Evolutionary conservation across 805 yeast species (phyloP).

Genomic region (Pichia scutulata): DNA sequence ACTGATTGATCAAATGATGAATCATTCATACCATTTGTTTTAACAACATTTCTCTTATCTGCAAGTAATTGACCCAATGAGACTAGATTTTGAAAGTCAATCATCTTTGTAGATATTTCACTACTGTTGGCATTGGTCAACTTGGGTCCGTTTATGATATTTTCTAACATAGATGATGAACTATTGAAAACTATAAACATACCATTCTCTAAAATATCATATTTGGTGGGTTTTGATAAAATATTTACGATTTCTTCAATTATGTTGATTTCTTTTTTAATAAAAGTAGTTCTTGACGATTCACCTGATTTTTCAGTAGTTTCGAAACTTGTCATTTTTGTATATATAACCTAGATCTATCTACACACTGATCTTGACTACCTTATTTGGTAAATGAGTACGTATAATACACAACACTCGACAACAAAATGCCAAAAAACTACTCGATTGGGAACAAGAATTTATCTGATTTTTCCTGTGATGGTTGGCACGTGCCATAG

Average conservation of each 20-base stretch:
- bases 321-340: background rate
- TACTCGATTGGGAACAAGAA: too few relatives aligned
- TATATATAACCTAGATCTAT: background rate
- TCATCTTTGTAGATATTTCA: constrained; percentile 16
- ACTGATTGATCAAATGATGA: background rate
- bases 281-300: background rate
- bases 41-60: background rate
- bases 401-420: too few relatives aligned
- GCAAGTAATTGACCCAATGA: constrained; percentile 22
- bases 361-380: background rate
- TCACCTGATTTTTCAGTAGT: background rate
- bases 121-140: background rate
- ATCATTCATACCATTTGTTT: background rate
- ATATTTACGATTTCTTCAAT: constrained; percentile 21
- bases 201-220: constrained; percentile 13
- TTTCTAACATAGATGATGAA: constrained; percentile 8
- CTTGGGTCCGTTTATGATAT: constrained; percentile 6
- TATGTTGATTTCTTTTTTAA: constrained; percentile 17
- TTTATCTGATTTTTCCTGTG: too few relatives aligned
- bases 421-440: too few relatives aligned
- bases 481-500: too few relatives aligned
- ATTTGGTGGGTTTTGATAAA: constrained; percentile 16
- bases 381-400: too few relatives aligned
- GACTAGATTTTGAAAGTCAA: constrained; percentile 22
- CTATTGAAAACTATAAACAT: constrained; percentile 17